Percentiles rank a stretch among this genome's conserved stretches.
These are phyloP conservation scores for Moricandia arvensis DNA, from an alignment of 345 rosid genomes.

Conservation along the genomic window DNA sequence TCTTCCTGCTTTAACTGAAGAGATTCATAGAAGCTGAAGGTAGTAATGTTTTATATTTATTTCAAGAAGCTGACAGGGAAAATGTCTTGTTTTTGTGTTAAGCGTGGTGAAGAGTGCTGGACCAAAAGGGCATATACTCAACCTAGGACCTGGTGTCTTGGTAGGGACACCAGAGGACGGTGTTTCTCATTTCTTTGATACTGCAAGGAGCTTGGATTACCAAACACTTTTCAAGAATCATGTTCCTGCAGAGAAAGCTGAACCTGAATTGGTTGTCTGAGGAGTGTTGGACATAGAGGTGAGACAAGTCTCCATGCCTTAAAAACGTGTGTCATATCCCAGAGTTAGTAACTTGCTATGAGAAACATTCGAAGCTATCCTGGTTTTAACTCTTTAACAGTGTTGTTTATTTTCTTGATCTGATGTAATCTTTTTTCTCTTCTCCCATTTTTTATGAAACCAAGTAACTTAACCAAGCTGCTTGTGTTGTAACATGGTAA, in stretches of 20 bases:
- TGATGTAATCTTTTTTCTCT: too few relatives aligned
- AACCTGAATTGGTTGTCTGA: slow-evolving; percentile 58
- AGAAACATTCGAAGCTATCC: slow-evolving; percentile 8
- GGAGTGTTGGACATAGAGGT: slow-evolving; percentile 8
- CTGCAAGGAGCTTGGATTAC: slow-evolving; percentile 62
- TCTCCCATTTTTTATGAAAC: too few relatives aligned
- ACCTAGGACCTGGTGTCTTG: slow-evolving; percentile 85
- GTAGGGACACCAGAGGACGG: slow-evolving; percentile 95
- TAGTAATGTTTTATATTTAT: not conserved
- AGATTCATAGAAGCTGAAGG: slow-evolving; percentile 48
- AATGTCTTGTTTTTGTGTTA: slow-evolving; percentile 17
- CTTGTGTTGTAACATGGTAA: too few relatives aligned
- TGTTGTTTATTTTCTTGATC: too few relatives aligned
- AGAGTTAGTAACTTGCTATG: slow-evolving; percentile 1
- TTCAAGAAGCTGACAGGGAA: slow-evolving; percentile 1
- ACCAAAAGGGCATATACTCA: slow-evolving; percentile 76
- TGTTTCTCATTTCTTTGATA: slow-evolving; percentile 87
- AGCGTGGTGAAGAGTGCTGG: slow-evolving; percentile 90
- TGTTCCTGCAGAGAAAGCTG: slow-evolving; percentile 37
- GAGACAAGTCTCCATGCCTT: too few relatives aligned
- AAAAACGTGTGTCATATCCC: too few relatives aligned
- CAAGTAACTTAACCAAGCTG: too few relatives aligned
- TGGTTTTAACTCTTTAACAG: not conserved
- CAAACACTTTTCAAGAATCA: slow-evolving; percentile 42
- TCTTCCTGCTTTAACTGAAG: slow-evolving; percentile 71